Percentiles rank a stretch among this genome's conserved stretches.
Conservation (phyloP, 345 rosid genomes). For the Salix caprea region DNA sequence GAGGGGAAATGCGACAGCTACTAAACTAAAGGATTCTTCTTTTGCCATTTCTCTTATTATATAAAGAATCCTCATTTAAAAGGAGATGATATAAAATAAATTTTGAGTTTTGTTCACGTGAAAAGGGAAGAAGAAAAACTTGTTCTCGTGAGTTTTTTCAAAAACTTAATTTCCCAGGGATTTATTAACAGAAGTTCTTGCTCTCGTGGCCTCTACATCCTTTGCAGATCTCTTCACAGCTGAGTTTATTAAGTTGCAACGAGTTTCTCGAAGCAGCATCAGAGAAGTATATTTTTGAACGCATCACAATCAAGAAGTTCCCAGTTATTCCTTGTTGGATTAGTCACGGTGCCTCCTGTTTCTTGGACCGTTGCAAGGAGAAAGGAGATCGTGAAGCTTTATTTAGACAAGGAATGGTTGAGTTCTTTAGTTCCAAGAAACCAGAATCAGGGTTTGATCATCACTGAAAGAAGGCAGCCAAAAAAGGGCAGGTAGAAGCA, state of each 20-base stretch:
- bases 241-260: neutral
- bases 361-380: neutral
- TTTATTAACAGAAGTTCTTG: neutral
- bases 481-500: neutral
- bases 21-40: too few relatives aligned
- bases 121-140: too few relatives aligned
- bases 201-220: neutral
- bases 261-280: neutral
- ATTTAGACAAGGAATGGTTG: neutral
- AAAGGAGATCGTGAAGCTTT: conserved; percentile 1
- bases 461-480: neutral
- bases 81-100: too few relatives aligned
- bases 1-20: too few relatives aligned
- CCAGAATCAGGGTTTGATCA: neutral
- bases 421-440: neutral
- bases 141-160: neutral
- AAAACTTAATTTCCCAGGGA: neutral
- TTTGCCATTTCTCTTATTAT: too few relatives aligned
- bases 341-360: neutral
- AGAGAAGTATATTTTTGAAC: conserved; percentile 3
- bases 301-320: neutral
- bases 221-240: neutral
- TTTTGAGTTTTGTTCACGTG: too few relatives aligned
- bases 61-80: too few relatives aligned
- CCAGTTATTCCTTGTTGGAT: neutral